Conservation (phyloP, 768 basidiomycete species). For the Pleurotus tuber-regium region DNA sequence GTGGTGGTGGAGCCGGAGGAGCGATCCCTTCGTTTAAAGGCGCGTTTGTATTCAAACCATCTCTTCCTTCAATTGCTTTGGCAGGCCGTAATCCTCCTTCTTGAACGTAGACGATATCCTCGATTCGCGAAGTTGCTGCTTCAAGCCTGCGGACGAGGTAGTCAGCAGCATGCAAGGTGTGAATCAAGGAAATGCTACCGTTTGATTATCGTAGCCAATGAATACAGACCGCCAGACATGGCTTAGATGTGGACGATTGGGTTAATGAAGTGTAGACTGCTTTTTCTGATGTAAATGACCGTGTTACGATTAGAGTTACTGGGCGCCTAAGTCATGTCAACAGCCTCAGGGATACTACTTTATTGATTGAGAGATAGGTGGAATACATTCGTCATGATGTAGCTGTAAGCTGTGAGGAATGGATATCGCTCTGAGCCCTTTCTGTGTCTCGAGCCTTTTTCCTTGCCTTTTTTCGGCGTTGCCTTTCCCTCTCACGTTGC, state of each 20-base stretch:
- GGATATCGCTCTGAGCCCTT: too few species aligned
- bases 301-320: too few species aligned
- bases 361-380: too few species aligned
- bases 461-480: slow-evolving; percentile 75
- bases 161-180: too few species aligned
- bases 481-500: slow-evolving; percentile 73
- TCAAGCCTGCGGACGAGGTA: slow-evolving; percentile 76
- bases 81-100: slow-evolving; percentile 20
- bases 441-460: slow-evolving; percentile 52
- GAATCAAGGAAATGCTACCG: slow-evolving; percentile 49
- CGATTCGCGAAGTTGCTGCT: slow-evolving; percentile 91
- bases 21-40: slow-evolving; percentile 10
- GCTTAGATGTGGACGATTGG: too few species aligned
- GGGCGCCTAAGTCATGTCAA: too few species aligned
- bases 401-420: too few species aligned
- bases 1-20: slow-evolving; percentile 32
- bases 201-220: slow-evolving; percentile 80
- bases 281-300: too few species aligned
- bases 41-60: slow-evolving; percentile 3
- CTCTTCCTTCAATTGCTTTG: slow-evolving; percentile 16
- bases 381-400: too few species aligned
- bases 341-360: too few species aligned
- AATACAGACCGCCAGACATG: slow-evolving; percentile 60
- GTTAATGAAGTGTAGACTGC: too few species aligned
- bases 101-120: slow-evolving; percentile 67